Base-by-base conservation (phyloP, 1,284 basidiomycete species). In the Tetrapyrgos nigripes region DNA sequence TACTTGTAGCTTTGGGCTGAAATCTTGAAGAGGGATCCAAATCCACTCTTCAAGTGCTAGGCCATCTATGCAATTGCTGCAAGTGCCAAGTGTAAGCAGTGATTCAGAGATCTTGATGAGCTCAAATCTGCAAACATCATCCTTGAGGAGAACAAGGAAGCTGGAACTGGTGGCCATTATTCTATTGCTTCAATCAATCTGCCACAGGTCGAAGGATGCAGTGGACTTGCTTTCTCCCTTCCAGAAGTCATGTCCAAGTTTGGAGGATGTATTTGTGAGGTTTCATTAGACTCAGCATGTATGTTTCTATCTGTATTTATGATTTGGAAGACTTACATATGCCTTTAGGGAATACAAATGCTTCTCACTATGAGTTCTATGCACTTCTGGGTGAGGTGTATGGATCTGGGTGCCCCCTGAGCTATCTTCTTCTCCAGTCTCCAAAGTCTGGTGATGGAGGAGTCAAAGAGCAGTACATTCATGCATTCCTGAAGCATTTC, bases 261-360 rank as follows among this genome's bases (percentile, higher is more conserved):
- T 27, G 63, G 64, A 27, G 62, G 59, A 3, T 48, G 62, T 19
- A 53, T 70, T 8, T 58, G 57, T 21, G 69, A 70, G 44, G 33
- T 68, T 9, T 48, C 62, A 2, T 40, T 70, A 5, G 68, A 70
- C 49, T 70, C 67, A 9, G 62, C 66, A 33, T 60, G 58, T 60
- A 19, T 1, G 56, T 31, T 10, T 51, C 19, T 45, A 21, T n/a
- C n/a, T 4, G 17, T 31, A 11, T 53, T 19, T 31, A 44, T 19
- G 23, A 33, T 33, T 19, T 14, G 8, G 1, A 24, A 49, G 14
- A 14, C 35, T 29, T 19, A 28, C 29, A 24, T 8, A 54, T 29
- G 26, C 4, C 24, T 24, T 29, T 48, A 67, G 66, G 63, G 61
- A 62, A 66, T 19, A 67, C 66, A 1, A 67, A 67, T 47, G 51